Conservation (phyloP, 768 basidiomycete genomes). For the Boletus rubroflammeus region DNA sequence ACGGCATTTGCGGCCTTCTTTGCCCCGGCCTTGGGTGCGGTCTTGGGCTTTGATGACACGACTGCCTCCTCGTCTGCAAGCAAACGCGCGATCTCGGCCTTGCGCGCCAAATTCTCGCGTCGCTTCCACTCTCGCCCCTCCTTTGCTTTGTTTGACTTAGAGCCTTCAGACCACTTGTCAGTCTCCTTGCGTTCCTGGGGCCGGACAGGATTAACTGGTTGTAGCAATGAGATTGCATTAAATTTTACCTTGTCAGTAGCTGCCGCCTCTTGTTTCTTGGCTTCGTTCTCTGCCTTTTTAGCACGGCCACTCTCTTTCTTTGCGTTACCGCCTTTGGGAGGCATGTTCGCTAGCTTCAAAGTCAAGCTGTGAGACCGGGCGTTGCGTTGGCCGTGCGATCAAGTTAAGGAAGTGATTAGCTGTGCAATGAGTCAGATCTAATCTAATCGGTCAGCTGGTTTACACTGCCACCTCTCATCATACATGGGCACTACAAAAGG, state of each 20-base stretch:
- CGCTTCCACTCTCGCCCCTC: conserved; percentile 80
- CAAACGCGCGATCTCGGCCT: conserved; percentile 80
- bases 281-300: conserved; percentile 89
- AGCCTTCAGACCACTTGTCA: conserved; percentile 60
- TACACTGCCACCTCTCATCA: conserved; percentile 27
- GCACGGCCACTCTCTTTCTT: conserved; percentile 91
- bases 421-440: conserved; percentile 21
- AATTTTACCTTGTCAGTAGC: conserved; percentile 63
- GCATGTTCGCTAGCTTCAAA: conserved; percentile 43
- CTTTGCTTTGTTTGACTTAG: conserved; percentile 63
- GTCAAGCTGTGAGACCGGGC: conserved; percentile 4
- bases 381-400: background rate
- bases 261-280: conserved; percentile 67
- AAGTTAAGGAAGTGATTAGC: background rate
- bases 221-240: conserved; percentile 8
- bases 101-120: conserved; percentile 75
- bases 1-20: conserved; percentile 53
- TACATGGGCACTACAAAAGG: conserved; percentile 3
- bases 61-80: conserved; percentile 85
- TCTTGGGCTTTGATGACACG: conserved; percentile 54
- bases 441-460: conserved; percentile 16
- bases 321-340: conserved; percentile 84
- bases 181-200: conserved; percentile 69
- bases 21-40: conserved; percentile 57
- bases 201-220: conserved; percentile 1